A percentile compares a stretch with the other conserved stretches of the same genome.
Conservation (phyloP, 305 asterid species). For the Plantago coronopus region DNA sequence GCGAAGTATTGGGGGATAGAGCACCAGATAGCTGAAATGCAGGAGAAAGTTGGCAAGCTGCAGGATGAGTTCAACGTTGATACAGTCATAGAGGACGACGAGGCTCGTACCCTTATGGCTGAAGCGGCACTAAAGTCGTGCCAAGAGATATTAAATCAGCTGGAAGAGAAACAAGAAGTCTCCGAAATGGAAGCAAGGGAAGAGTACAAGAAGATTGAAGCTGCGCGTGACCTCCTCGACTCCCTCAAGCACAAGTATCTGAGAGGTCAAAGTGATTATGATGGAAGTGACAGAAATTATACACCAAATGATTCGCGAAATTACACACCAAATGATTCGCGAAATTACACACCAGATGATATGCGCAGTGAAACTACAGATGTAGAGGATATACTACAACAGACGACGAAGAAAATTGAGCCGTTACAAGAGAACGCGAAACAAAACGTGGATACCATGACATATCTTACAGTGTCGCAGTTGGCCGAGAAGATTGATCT, state of each 20-base stretch:
- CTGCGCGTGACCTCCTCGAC: slow-evolving; percentile 42
- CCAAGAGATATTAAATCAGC: slow-evolving; percentile 42
- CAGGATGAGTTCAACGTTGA: slow-evolving; percentile 58
- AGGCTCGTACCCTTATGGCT: slow-evolving; percentile 62
- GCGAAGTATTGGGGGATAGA: slow-evolving; percentile 64
- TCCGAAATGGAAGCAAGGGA: slow-evolving; percentile 32
- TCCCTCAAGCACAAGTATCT: slow-evolving; percentile 33
- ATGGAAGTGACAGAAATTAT: not conserved
- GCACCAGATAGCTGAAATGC: slow-evolving; percentile 51
- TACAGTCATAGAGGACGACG: slow-evolving; percentile 48
- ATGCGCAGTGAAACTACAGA: slow-evolving; percentile 21
- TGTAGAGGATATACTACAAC: slow-evolving; percentile 23
- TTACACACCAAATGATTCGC: too few relatives aligned
- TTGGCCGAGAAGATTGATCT: slow-evolving; percentile 79
- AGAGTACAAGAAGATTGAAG: slow-evolving; percentile 46
- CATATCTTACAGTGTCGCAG: slow-evolving; percentile 47
- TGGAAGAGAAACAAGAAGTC: slow-evolving; percentile 54
- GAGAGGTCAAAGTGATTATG: slow-evolving; percentile 21
- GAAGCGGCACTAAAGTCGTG: slow-evolving; percentile 59
- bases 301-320: too few relatives aligned
- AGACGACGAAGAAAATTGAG: slow-evolving; percentile 27
- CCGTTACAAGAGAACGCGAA: slow-evolving; percentile 26
- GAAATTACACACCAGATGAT: slow-evolving; percentile 9
- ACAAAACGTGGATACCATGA: slow-evolving; percentile 32
- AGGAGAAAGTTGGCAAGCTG: slow-evolving; percentile 42